Conservation (phyloP, 192 early-diverging fungal genomes). For the Coemansia sp. region DNA sequence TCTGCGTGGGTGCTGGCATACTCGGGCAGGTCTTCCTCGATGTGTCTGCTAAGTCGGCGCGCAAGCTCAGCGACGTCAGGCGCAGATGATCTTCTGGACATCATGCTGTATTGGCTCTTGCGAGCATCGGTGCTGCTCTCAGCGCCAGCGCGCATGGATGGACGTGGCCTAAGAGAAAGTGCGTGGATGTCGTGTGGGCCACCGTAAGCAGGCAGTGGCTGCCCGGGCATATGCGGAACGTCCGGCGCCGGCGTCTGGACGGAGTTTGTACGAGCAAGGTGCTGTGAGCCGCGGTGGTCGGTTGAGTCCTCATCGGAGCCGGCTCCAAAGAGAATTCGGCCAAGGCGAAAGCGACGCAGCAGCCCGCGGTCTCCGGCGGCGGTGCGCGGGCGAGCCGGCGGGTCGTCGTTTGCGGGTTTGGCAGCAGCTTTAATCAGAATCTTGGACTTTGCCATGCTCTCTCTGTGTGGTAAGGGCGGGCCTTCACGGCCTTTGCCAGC, state of each 20-base stretch:
- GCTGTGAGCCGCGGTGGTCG: constrained; percentile 7
- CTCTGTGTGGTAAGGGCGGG: not conserved
- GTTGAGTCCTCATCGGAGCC: constrained; percentile 2
- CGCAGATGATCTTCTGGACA: constrained; percentile 48
- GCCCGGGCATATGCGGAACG: constrained; percentile 5
- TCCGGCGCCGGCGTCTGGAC: constrained; percentile 27
- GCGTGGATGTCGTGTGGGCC: not conserved
- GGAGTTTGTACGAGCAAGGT: constrained; percentile 32
- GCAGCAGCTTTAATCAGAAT: constrained; percentile 27
- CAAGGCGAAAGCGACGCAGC: constrained; percentile 45
- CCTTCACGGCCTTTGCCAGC: constrained; percentile 2
- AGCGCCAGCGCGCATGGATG: not conserved
- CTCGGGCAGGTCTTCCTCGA: constrained; percentile 1
- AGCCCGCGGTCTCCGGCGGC: constrained; percentile 46
- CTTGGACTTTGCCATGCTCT: constrained; percentile 49
- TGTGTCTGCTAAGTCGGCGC: constrained; percentile 25
- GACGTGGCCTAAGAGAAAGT: not conserved
- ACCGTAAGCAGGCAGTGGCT: constrained; percentile 1
- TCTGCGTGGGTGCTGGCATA: not conserved
- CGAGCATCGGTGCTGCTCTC: constrained; percentile 15
- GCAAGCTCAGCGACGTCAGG: constrained; percentile 36
- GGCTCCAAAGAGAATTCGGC: constrained; percentile 45
- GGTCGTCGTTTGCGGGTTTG: constrained; percentile 27
- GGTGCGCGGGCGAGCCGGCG: constrained; percentile 41
- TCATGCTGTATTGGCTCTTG: constrained; percentile 40